phyloP scores from a whole-genome alignment of 768 basidiomycete species.

The Boletus sensibilis region DNA sequence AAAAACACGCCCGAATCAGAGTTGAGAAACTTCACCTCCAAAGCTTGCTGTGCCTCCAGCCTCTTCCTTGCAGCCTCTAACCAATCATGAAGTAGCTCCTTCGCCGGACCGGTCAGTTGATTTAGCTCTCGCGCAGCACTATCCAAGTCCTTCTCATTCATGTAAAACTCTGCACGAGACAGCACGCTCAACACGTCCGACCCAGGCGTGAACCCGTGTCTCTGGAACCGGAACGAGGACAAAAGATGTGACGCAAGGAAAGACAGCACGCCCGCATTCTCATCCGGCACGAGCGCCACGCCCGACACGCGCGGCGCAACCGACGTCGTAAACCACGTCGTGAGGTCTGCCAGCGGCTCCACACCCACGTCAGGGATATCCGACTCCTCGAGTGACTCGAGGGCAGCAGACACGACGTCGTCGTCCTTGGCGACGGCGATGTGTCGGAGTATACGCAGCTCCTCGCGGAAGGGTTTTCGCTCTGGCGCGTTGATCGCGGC shows the following conservation, averaged over 20 bases:
- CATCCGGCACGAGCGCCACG: conserved; percentile 92
- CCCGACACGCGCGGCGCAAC: conserved; percentile 82
- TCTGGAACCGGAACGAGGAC: conserved; percentile 73
- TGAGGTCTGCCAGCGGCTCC: conserved; percentile 85
- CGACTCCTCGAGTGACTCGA: conserved; percentile 65
- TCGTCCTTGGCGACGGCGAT: conserved; percentile 72
- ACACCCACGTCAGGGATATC: conserved; percentile 80
- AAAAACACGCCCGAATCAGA: background rate
- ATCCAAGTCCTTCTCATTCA: conserved; percentile 89
- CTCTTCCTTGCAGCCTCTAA: conserved; percentile 82
- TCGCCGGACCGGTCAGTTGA: conserved; percentile 80
- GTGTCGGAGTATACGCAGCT: conserved; percentile 80
- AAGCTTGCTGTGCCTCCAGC: conserved; percentile 87
- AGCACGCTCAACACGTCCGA: conserved; percentile 84
- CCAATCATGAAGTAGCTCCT: conserved; percentile 80
- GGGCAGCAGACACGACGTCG: conserved; percentile 58
- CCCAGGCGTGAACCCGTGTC: conserved; percentile 70
- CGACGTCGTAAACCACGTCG: conserved; percentile 84
- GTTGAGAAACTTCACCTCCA: conserved; percentile 56
- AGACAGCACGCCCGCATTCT: conserved; percentile 83
- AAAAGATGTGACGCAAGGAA: conserved; percentile 81
- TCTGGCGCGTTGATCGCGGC: conserved; percentile 62
- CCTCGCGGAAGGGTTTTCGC: conserved; percentile 84
- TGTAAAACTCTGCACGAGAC: conserved; percentile 82
- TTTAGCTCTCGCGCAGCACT: conserved; percentile 86